Conservation (phyloP, 257 asterid species). For the Gentiana straminea region DNA sequence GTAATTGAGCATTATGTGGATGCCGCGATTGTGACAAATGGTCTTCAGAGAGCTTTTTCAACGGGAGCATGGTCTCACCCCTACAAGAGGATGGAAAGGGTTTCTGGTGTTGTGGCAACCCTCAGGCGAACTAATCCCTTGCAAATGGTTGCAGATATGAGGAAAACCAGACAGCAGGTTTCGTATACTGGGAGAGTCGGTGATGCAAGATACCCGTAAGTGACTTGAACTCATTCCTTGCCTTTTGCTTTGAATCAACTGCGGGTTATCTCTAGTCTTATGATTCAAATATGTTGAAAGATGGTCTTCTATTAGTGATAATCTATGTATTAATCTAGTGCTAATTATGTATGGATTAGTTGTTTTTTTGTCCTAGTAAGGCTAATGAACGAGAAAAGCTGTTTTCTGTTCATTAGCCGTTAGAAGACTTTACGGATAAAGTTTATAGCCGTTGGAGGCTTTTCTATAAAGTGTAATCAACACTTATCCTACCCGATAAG, state of each 20-base stretch:
- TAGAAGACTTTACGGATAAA: too few species aligned
- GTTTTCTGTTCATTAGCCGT: too few species aligned
- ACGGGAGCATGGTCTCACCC: slow-evolving; percentile 93
- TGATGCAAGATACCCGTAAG: slow-evolving; percentile 95
- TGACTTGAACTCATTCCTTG: not conserved
- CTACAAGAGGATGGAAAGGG: slow-evolving; percentile 73
- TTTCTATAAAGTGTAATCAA: too few species aligned
- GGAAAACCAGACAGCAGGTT: slow-evolving; percentile 90
- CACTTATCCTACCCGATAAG: too few species aligned
- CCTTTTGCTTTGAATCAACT: not conserved
- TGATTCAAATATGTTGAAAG: too few species aligned
- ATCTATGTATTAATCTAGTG: too few species aligned
- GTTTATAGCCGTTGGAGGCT: too few species aligned
- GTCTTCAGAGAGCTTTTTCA: slow-evolving; percentile 95
- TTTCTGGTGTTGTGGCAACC: slow-evolving; percentile 87
- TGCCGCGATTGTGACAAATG: slow-evolving; percentile 77
- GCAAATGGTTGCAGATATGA: slow-evolving; percentile 79
- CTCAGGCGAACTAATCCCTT: slow-evolving; percentile 82
- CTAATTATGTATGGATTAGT: too few species aligned
- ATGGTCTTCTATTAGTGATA: too few species aligned
- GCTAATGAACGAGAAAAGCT: too few species aligned
- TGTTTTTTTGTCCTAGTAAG: too few species aligned
- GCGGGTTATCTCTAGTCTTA: too few species aligned
- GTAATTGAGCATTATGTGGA: slow-evolving; percentile 55
- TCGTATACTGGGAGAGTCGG: slow-evolving; percentile 90